Percentiles rank a stretch among this genome's conserved stretches.
Evolutionary conservation across 73 alveolate species (phyloP).

Genomic region (Paramecium biaurelia): DNA sequence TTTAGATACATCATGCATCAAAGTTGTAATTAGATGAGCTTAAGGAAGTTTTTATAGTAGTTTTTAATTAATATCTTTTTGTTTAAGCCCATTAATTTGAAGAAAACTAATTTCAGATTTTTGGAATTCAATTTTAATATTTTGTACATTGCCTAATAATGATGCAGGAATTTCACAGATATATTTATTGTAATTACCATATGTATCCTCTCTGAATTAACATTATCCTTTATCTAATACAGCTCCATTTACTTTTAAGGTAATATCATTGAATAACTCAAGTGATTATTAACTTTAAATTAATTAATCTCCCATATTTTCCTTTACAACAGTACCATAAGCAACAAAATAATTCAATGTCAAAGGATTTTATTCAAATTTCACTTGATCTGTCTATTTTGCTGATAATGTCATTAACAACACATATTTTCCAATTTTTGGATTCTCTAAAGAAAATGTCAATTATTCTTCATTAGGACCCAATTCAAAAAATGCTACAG

Average conservation of each 20-base stretch:
- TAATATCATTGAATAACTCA: neutral
- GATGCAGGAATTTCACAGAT: neutral
- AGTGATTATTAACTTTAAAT: neutral
- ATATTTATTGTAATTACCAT: neutral
- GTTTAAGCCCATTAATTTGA: neutral
- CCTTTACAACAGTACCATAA: neutral
- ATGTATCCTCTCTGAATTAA: neutral
- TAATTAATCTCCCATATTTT: neutral
- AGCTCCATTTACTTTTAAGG: neutral
- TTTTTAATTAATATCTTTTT: neutral
- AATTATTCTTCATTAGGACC: neutral
- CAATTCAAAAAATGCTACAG: neutral
- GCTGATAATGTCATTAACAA: constrained; percentile 21
- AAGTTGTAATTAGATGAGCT: neutral
- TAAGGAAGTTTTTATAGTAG: constrained; percentile 5
- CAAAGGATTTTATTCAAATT: neutral
- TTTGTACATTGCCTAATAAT: neutral
- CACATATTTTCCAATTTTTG: neutral
- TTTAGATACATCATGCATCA: constrained; percentile 9
- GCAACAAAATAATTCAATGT: constrained; percentile 34
- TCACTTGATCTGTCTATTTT: neutral
- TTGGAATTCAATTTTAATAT: neutral
- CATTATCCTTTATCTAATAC: neutral
- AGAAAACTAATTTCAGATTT: neutral
- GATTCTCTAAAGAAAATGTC: neutral